phyloP scores from a whole-genome alignment of 805 yeast genomes.

The Candida tallmaniae region DNA sequence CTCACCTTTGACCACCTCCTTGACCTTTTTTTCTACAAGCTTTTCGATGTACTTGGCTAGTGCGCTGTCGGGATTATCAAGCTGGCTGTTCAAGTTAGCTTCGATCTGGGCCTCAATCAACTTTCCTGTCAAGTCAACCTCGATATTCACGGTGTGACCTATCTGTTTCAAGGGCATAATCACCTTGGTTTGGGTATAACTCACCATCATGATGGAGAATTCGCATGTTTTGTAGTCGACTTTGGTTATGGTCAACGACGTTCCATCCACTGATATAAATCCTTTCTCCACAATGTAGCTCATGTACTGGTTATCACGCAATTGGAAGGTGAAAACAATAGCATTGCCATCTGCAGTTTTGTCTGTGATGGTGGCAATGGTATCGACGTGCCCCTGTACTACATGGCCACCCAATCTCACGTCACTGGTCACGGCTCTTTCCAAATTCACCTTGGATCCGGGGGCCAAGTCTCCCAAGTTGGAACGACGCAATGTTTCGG shows the following conservation, averaged over 20 bases:
- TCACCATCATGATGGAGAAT: conserved; percentile 86
- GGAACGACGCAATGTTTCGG: conserved; percentile 84
- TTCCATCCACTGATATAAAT: conserved; percentile 88
- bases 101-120: conserved; percentile 82
- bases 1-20: conserved; percentile 5
- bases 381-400: conserved; percentile 97
- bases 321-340: conserved; percentile 65
- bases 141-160: conserved; percentile 76
- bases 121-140: conserved; percentile 93
- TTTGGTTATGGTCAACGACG: conserved; percentile 80
- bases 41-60: conserved; percentile 43
- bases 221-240: conserved; percentile 56
- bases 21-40: conserved; percentile 29
- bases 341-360: conserved; percentile 68
- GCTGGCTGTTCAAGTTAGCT: conserved; percentile 50
- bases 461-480: conserved; percentile 57
- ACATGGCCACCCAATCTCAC: conserved; percentile 94
- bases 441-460: conserved; percentile 75
- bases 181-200: conserved; percentile 83
- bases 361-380: conserved; percentile 63
- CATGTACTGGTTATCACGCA: conserved; percentile 57
- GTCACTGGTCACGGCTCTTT: conserved; percentile 83
- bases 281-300: conserved; percentile 93
- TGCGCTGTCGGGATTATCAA: conserved; percentile 43
- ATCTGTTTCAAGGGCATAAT: conserved; percentile 59